Conservation (phyloP, 108 stramenopile genomes). For the Cyclotella baltica region DNA sequence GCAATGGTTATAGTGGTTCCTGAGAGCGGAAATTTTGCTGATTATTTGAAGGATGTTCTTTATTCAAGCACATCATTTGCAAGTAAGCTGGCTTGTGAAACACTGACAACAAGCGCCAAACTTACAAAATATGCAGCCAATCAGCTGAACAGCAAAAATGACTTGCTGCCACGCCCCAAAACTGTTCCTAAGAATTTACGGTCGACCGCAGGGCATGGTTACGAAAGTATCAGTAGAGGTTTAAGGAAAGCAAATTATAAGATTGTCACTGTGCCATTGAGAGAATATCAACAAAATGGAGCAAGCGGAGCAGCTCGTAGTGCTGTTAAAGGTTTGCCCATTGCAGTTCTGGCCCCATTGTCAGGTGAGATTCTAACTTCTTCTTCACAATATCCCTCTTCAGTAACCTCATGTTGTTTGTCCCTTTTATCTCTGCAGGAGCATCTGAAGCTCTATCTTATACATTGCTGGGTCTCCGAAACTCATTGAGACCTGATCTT, state of each 20-base stretch:
- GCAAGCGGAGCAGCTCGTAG: constrained; percentile 69
- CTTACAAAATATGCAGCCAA: constrained; percentile 73
- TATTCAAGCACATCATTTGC: constrained; percentile 62
- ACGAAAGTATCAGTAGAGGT: constrained; percentile 72
- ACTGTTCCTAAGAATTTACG: constrained; percentile 52
- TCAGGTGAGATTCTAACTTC: constrained; percentile 48
- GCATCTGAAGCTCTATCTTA: constrained; percentile 84
- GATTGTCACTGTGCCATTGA: constrained; percentile 74
- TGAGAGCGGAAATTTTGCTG: constrained; percentile 54
- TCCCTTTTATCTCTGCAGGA: background rate
- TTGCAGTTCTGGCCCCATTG: constrained; percentile 77
- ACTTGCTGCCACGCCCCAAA: constrained; percentile 55
- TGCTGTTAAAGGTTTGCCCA: constrained; percentile 77
- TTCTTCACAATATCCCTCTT: background rate
- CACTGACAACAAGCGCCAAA: constrained; percentile 68
- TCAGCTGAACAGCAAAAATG: constrained; percentile 37
- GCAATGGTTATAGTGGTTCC: constrained; percentile 76
- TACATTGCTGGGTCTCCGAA: constrained; percentile 78
- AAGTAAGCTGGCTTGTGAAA: constrained; percentile 72
- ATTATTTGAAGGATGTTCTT: constrained; percentile 68
- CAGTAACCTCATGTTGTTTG: background rate
- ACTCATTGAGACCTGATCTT: constrained; percentile 83
- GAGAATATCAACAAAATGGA: constrained; percentile 73
- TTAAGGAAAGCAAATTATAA: constrained; percentile 85
- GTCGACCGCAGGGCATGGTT: constrained; percentile 63